Evolutionary conservation across 352 stramenopile genomes (phyloP).

Genomic region (Pythium apleroticum): DNA sequence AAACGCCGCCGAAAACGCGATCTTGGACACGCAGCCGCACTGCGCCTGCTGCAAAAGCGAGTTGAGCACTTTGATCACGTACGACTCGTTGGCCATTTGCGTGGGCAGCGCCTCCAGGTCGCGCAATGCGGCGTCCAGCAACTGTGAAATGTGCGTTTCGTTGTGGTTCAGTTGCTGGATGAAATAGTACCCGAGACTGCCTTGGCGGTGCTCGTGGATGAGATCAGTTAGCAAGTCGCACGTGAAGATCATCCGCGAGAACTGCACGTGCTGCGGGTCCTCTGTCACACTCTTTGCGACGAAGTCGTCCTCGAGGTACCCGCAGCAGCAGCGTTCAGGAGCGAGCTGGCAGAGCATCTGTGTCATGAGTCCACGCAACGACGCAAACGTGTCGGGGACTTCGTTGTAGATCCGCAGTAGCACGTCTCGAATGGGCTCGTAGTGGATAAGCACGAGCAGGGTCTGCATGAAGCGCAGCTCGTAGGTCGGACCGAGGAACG

Average conservation of each 20-base stretch:
- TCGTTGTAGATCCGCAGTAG: constrained; percentile 61
- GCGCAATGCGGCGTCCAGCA: constrained; percentile 45
- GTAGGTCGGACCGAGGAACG: constrained; percentile 44
- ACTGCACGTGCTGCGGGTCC: constrained; percentile 46
- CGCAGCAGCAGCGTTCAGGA: constrained; percentile 25
- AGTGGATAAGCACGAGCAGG: constrained; percentile 59
- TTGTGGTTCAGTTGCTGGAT: constrained; percentile 40
- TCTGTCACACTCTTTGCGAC: constrained; percentile 10
- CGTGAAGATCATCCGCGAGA: constrained; percentile 75
- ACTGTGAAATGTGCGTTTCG: constrained; percentile 29
- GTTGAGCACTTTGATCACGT: constrained; percentile 75
- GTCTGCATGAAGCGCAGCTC: constrained; percentile 50
- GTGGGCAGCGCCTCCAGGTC: constrained; percentile 55
- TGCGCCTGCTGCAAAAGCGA: constrained; percentile 69
- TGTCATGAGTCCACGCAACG: constrained; percentile 30
- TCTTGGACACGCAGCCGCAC: constrained; percentile 70
- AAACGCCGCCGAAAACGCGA: constrained; percentile 32
- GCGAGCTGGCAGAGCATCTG: constrained; percentile 61
- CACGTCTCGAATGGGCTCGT: constrained; percentile 66
- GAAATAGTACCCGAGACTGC: constrained; percentile 54
- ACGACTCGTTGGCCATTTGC: constrained; percentile 72
- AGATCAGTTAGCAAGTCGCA: constrained; percentile 78
- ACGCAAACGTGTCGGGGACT: constrained; percentile 14
- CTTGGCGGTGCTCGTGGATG: constrained; percentile 66
- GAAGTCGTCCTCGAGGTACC: constrained; percentile 6